Conservation (phyloP, 2,329 filamentous ascomycete genomes). For the Curvularia sp. region DNA sequence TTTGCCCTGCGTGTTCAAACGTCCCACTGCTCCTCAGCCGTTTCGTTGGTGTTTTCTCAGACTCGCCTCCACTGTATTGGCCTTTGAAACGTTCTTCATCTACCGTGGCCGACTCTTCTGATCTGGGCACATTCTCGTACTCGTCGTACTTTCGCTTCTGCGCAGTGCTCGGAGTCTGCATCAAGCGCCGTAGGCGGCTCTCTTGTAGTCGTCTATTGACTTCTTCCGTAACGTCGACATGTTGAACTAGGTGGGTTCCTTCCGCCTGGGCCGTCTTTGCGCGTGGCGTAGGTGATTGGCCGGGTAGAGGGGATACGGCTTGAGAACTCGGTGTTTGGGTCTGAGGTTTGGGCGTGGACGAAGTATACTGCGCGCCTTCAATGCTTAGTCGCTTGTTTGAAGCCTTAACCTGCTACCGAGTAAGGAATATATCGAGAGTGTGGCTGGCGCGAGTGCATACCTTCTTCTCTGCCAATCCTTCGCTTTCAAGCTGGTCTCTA, state of each 20-base stretch:
- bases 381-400: constrained; percentile 43
- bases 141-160: constrained; percentile 45
- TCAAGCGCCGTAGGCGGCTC: constrained; percentile 40
- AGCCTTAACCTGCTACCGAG: constrained; percentile 20
- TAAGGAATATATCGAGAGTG: constrained; percentile 12
- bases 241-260: constrained; percentile 33
- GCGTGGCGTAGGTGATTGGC: constrained; percentile 26
- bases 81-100: constrained; percentile 24
- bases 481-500: constrained; percentile 37
- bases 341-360: constrained; percentile 9
- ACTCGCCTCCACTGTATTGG: constrained; percentile 20
- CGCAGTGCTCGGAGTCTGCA: constrained; percentile 44
- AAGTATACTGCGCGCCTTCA: constrained; percentile 28
- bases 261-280: constrained; percentile 23
- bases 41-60: constrained; percentile 35
- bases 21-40: constrained; percentile 35
- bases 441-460: constrained; percentile 12
- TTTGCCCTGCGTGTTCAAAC: constrained; percentile 35
- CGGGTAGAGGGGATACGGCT: constrained; percentile 25
- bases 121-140: constrained; percentile 32
- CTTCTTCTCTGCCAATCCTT: constrained; percentile 38
- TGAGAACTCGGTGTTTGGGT: constrained; percentile 18
- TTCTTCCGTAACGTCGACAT: constrained; percentile 46
- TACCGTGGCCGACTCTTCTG: constrained; percentile 26
- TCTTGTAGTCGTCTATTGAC: constrained; percentile 43